Evolutionary conservation across 495 filamentous ascomycete species (phyloP), one percentile per base, ranked within the genome.

Genomic region (Parmelia sp.): DNA sequence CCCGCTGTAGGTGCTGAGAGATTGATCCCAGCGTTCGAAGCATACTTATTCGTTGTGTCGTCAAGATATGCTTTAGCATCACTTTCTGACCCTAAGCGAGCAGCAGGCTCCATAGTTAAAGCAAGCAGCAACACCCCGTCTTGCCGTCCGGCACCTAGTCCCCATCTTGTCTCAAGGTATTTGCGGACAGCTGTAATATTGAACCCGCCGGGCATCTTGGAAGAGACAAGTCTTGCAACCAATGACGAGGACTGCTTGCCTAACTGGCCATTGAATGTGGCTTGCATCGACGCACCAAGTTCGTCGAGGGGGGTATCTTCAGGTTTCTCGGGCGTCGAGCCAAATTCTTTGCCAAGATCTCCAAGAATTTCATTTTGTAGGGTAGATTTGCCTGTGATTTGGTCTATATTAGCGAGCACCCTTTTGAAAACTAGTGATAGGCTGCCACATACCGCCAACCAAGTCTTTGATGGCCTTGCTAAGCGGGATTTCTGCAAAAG

Each of bases 131-230:
- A 82, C 21, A 89, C 91, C 66, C 92, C 91, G 74, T 97, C 95
- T 73, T 99, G 94, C 68, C 95, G 82, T 29, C 95, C 95, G 39
- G 88, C 73, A 7, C 81, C 90, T 61, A 99, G 77, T 40, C 94
- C 95, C 91, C 92, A 99, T 73, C 91, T 82, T 9, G 92, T 93
- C 77, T 96, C 91, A 29, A 99, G 75, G 70, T 97, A 94, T 78
- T 99, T 97, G 57, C 93, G 83, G 17, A 94, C 90, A 3, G 88
- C 82, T 69, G 93, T 96, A 72, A 97, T 97, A 73, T 97, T 99
- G 82, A 97, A 99, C 57, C 94, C 94, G 72, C 92, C 95, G 39
- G 94, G 95, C 94, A 99, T 97, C 76, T 99, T 99, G 8, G 94
- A 96, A 6, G 95, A 97, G 35, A 99, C 92, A 72, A 97, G 80